Conservation (phyloP, 768 basidiomycete species). For the Xerocomellus dryophilus region DNA sequence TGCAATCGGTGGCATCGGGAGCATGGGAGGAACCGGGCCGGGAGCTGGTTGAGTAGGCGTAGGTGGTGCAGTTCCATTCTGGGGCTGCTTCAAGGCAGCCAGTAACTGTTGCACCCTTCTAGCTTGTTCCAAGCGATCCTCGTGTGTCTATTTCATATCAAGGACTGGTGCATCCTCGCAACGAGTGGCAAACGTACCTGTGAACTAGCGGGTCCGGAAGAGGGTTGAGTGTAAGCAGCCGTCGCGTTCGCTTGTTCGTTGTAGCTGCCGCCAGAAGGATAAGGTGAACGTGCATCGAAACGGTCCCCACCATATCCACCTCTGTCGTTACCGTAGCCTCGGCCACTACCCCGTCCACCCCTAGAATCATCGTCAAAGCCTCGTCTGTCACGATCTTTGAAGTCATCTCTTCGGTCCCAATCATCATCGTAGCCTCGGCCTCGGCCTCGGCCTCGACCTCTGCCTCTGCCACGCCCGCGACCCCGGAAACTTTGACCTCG, state of each 20-base stretch:
- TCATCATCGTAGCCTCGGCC: slow-evolving; percentile 38
- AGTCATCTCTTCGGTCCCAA: slow-evolving; percentile 45
- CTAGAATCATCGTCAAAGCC: slow-evolving; percentile 37
- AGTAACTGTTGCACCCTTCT: slow-evolving; percentile 81
- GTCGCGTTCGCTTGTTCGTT: slow-evolving; percentile 25
- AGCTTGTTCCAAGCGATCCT: slow-evolving; percentile 86
- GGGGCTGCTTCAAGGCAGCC: slow-evolving; percentile 76
- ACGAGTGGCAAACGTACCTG: slow-evolving; percentile 29
- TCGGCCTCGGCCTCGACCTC: slow-evolving; percentile 32
- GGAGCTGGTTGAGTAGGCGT: slow-evolving; percentile 29
- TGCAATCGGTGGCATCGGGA: slow-evolving; percentile 36
- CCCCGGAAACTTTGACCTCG: slow-evolving; percentile 39
- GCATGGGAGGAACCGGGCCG: slow-evolving; percentile 32
- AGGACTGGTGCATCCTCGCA: not conserved
- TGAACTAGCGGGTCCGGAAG: slow-evolving; percentile 16
- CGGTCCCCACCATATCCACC: slow-evolving; percentile 45
- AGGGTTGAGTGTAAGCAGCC: slow-evolving; percentile 27
- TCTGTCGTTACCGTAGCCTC: slow-evolving; percentile 38
- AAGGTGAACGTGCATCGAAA: slow-evolving; percentile 42
- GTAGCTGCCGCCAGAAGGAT: slow-evolving; percentile 22
- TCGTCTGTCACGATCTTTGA: slow-evolving; percentile 37
- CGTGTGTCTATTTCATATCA: slow-evolving; percentile 29
- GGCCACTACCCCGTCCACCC: slow-evolving; percentile 36
- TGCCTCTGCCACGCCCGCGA: slow-evolving; percentile 37
- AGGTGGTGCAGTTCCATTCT: slow-evolving; percentile 29